These are phyloP conservation scores for Hypomontagnella submonticulosa DNA, from an alignment of 495 filamentous ascomycete species.

Conservation along the genomic window DNA sequence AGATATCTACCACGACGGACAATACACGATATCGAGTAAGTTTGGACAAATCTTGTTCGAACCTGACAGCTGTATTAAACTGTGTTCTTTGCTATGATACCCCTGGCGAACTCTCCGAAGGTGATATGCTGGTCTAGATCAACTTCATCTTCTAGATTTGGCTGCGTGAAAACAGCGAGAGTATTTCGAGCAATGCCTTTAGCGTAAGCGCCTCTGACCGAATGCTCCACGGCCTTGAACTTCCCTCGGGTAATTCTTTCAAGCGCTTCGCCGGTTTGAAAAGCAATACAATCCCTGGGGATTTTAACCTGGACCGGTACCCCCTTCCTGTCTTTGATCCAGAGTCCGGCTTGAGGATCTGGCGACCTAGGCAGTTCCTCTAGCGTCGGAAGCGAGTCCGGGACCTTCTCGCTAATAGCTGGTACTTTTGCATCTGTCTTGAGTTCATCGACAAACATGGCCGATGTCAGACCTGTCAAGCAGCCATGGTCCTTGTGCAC, in stretches of 20 bases:
- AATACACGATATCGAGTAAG: too few species aligned
- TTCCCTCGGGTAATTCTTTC: conserved; percentile 87
- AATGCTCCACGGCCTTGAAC: conserved; percentile 96
- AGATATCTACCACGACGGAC: too few species aligned
- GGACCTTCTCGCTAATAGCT: conserved; percentile 43
- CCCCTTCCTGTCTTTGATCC: conserved; percentile 87
- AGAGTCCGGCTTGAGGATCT: conserved; percentile 85
- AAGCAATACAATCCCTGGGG: conserved; percentile 88
- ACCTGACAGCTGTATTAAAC: conserved; percentile 41
- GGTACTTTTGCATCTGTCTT: conserved; percentile 57
- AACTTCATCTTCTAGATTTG: conserved; percentile 88
- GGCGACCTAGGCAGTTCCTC: conserved; percentile 77
- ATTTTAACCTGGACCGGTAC: conserved; percentile 87
- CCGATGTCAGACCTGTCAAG: conserved; percentile 90
- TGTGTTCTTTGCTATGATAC: conserved; percentile 84
- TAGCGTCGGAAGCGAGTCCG: conserved; percentile 61
- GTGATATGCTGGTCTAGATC: conserved; percentile 73
- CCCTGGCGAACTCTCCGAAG: conserved; percentile 90
- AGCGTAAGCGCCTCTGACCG: conserved; percentile 75
- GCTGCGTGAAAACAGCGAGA: conserved; percentile 96
- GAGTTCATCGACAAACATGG: conserved; percentile 93
- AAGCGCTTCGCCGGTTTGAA: conserved; percentile 94
- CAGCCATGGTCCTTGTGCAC: conserved; percentile 95
- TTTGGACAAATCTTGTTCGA: too few species aligned
- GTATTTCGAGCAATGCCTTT: conserved; percentile 85